Percentiles rank a stretch among this genome's conserved stretches.
phyloP scores from a whole-genome alignment of 164 flowering plant genomes.

The Echeveria elegans region DNA sequence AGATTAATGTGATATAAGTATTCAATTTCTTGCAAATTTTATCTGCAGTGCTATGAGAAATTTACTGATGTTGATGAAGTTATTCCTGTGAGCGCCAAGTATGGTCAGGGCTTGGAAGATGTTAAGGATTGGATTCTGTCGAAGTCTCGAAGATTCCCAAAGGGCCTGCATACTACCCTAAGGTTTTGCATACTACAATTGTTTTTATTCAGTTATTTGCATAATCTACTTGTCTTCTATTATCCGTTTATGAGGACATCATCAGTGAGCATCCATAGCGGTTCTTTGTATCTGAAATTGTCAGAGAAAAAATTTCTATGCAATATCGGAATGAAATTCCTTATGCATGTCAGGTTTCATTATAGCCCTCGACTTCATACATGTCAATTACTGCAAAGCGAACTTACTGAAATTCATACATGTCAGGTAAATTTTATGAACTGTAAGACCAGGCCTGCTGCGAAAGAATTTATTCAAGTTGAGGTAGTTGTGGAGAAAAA shows the following conservation, averaged over 20 bases:
- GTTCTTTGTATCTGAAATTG: conserved; percentile 89
- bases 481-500: conserved; percentile 88
- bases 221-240: neutral
- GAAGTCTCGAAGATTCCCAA: conserved; percentile 86
- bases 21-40: neutral
- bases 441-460: conserved; percentile 73
- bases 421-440: conserved; percentile 81
- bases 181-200: conserved; percentile 28
- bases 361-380: neutral
- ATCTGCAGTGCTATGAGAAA: conserved; percentile 89
- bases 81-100: conserved; percentile 96
- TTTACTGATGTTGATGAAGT: conserved; percentile 85
- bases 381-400: neutral
- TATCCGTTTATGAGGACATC: conserved; percentile 54
- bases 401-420: conserved; percentile 1
- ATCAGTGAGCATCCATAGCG: conserved; percentile 97
- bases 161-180: conserved; percentile 93
- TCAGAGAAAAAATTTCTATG: conserved; percentile 92
- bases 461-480: conserved; percentile 90
- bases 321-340: conserved; percentile 93
- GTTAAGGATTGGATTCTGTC: conserved; percentile 90
- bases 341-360: conserved; percentile 86
- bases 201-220: neutral
- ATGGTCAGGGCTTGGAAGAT: conserved; percentile 92
- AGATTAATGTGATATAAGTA: neutral